These are phyloP conservation scores for Lasiosphaeria ovina DNA, from an alignment of 495 filamentous ascomycete species.

Conservation along the genomic window DNA sequence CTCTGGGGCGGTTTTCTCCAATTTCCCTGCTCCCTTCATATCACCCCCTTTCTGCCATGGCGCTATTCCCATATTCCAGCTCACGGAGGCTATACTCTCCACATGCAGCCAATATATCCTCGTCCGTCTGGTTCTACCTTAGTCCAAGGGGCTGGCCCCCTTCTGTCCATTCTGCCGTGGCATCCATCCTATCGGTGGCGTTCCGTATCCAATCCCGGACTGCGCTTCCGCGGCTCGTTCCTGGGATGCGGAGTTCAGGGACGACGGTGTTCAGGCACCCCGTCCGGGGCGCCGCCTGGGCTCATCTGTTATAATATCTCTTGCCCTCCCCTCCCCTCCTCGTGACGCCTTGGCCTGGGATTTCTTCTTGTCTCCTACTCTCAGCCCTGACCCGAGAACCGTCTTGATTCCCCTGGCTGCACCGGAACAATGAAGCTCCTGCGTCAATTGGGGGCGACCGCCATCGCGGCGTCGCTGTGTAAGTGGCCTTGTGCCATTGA, in stretches of 20 bases:
- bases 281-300: neutral
- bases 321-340: slow-evolving; percentile 5
- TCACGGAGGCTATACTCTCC: slow-evolving; percentile 27
- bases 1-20: slow-evolving; percentile 21
- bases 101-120: slow-evolving; percentile 32
- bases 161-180: slow-evolving; percentile 23
- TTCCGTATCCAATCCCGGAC: slow-evolving; percentile 27
- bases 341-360: neutral
- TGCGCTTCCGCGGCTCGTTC: slow-evolving; percentile 25
- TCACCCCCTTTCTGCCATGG: slow-evolving; percentile 22
- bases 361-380: slow-evolving; percentile 19
- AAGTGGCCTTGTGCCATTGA: slow-evolving; percentile 11
- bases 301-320: slow-evolving; percentile 17
- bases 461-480: slow-evolving; percentile 32
- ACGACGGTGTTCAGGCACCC: slow-evolving; percentile 10
- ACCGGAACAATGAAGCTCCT: slow-evolving; percentile 33
- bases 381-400: slow-evolving; percentile 18
- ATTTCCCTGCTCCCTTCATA: slow-evolving; percentile 28
- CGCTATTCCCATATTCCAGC: slow-evolving; percentile 27
- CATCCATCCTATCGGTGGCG: slow-evolving; percentile 34
- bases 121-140: slow-evolving; percentile 5
- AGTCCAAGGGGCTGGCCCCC: slow-evolving; percentile 18
- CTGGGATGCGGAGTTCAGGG: slow-evolving; percentile 24
- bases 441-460: slow-evolving; percentile 25
- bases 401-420: slow-evolving; percentile 16